These are phyloP conservation scores for Ophiostoma pallidulum DNA, from an alignment of 2,329 filamentous ascomycete genomes.

Conservation along the genomic window DNA sequence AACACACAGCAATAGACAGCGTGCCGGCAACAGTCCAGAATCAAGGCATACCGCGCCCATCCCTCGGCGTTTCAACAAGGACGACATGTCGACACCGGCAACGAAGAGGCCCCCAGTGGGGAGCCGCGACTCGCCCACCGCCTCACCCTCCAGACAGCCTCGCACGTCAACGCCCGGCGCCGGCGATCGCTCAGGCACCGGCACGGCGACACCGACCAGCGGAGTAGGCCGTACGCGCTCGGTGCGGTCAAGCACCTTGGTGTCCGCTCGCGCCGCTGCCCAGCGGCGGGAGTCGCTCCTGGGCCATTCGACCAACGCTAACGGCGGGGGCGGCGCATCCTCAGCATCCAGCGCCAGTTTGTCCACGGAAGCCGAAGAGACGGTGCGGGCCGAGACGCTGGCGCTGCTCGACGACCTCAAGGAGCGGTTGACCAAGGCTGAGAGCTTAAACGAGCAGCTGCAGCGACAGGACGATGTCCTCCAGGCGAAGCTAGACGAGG, in stretches of 20 bases:
- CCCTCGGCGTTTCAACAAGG: too few species aligned
- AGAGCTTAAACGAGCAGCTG: conserved; percentile 66
- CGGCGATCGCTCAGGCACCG: conserved; percentile 9
- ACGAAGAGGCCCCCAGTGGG: conserved; percentile 44
- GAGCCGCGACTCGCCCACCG: conserved; percentile 27
- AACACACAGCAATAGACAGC: not conserved
- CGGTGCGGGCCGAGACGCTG: conserved; percentile 69
- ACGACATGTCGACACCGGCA: conserved; percentile 43
- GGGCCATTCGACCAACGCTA: conserved; percentile 21
- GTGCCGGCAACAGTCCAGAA: too few species aligned
- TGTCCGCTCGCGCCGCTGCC: conserved; percentile 57
- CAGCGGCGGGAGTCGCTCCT: conserved; percentile 46
- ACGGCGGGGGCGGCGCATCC: not conserved
- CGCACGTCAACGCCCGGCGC: conserved; percentile 38
- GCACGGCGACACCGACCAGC: conserved; percentile 31
- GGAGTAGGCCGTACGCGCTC: conserved; percentile 51
- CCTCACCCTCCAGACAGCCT: conserved; percentile 31
- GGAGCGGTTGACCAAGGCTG: conserved; percentile 70
- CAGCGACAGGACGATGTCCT: conserved; percentile 78
- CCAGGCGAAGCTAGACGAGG: conserved; percentile 79
- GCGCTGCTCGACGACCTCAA: conserved; percentile 76
- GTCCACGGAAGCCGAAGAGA: conserved; percentile 49
- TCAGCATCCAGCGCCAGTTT: conserved; percentile 7
- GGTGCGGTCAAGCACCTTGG: conserved; percentile 52
- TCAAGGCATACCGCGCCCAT: too few species aligned